Evolutionary conservation across 768 basidiomycete species (phyloP).

Genomic region (Crassisporium funariophilum): DNA sequence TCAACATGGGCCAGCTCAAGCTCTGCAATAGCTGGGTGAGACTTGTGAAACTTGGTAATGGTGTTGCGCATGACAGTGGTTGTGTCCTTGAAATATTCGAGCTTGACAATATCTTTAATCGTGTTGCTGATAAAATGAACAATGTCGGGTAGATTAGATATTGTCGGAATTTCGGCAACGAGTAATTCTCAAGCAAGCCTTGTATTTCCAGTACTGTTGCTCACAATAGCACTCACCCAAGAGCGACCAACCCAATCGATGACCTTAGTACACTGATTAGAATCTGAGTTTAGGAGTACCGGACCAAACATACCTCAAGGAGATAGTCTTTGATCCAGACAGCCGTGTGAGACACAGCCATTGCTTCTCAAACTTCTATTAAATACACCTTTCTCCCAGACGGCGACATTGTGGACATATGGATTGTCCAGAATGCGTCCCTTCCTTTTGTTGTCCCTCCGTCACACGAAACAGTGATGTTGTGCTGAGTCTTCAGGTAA

Average conservation of each 20-base stretch:
- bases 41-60: conserved; percentile 24
- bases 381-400: conserved; percentile 28
- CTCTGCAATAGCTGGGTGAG: conserved; percentile 14
- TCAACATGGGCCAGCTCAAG: conserved; percentile 13
- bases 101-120: conserved; percentile 25
- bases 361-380: conserved; percentile 27
- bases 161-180: conserved; percentile 13
- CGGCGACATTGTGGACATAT: conserved; percentile 31
- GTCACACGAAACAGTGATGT: conserved; percentile 22
- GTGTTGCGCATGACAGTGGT: conserved; percentile 17
- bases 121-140: conserved; percentile 25
- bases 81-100: conserved; percentile 21
- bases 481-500: conserved; percentile 14
- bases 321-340: conserved; percentile 24
- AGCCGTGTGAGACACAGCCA: conserved; percentile 27
- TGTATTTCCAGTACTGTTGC: conserved; percentile 32
- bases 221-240: conserved; percentile 22
- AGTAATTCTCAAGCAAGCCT: conserved; percentile 10
- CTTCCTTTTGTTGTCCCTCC: conserved; percentile 20
- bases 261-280: conserved; percentile 7
- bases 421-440: conserved; percentile 31
- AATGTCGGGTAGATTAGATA: conserved; percentile 25
- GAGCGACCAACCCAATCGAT: conserved; percentile 19
- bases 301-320: conserved; percentile 7
- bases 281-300: background rate